Conservation (phyloP, 176 grass and related monocot genomes). For the Saccharum officinarum region DNA sequence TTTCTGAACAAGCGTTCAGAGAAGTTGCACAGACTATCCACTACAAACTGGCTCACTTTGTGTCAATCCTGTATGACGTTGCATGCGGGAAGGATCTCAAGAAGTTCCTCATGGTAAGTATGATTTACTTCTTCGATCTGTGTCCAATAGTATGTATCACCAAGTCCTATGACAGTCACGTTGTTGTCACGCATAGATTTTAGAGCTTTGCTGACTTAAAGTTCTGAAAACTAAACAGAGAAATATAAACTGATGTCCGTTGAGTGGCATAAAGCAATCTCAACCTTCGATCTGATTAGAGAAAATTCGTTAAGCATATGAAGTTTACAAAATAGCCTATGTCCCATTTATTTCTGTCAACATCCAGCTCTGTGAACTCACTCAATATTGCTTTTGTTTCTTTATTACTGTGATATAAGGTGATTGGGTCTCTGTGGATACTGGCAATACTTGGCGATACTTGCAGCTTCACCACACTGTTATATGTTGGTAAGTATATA, state of each 20-base stretch:
- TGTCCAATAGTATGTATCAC: not conserved
- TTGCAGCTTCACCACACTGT: constrained; percentile 73
- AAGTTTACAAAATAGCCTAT: not conserved
- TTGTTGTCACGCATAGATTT: not conserved
- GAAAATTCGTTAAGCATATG: not conserved
- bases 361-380: not conserved
- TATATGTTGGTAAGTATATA: constrained; percentile 68
- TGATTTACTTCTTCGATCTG: not conserved
- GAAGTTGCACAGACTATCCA: constrained; percentile 55
- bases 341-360: not conserved
- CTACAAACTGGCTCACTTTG: constrained; percentile 41
- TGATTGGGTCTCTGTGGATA: constrained; percentile 76
- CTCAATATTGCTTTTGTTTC: not conserved
- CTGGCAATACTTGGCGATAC: constrained; percentile 60
- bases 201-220: not conserved
- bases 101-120: constrained; percentile 68
- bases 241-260: not conserved
- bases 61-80: constrained; percentile 54
- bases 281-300: not conserved
- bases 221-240: not conserved
- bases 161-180: not conserved
- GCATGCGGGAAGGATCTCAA: constrained; percentile 81
- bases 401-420: constrained; percentile 39
- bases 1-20: constrained; percentile 66
- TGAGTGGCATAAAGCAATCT: not conserved